Conservation (phyloP, 345 rosid species). For the Lepidium aucheri region DNA sequence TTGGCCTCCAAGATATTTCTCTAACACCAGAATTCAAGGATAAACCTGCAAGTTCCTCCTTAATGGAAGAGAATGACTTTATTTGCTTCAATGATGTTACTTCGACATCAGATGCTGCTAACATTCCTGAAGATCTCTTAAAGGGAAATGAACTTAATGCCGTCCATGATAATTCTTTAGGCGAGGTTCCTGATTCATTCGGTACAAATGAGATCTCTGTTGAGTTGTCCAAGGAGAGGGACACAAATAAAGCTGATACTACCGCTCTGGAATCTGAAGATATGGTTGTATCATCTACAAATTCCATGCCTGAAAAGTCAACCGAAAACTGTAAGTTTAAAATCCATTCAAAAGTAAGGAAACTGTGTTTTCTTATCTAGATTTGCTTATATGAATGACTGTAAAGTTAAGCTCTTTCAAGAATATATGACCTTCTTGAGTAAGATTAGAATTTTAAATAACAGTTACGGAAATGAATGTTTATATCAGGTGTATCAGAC, state of each 20-base stretch:
- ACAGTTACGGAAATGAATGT: not conserved
- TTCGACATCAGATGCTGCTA: conserved; percentile 4
- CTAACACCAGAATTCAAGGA: not conserved
- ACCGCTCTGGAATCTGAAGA: conserved; percentile 18
- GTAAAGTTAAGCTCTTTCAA: not conserved
- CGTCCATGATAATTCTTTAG: conserved; percentile 6
- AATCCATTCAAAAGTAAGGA: not conserved
- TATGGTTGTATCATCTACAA: conserved; percentile 11
- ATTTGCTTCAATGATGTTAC: not conserved
- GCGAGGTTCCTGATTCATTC: conserved; percentile 10
- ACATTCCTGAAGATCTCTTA: conserved; percentile 19
- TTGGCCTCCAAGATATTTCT: not conserved
- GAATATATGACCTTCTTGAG: not conserved
- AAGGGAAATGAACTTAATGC: conserved; percentile 18
- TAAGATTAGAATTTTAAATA: not conserved
- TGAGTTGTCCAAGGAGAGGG: conserved; percentile 22
- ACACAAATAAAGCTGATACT: conserved; percentile 11
- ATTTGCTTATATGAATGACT: not conserved
- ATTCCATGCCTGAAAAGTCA: conserved; percentile 30
- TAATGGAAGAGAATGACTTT: not conserved
- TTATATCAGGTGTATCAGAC: conserved; percentile 32
- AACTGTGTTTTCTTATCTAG: not conserved
- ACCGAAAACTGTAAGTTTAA: conserved; percentile 45
- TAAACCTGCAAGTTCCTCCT: not conserved
- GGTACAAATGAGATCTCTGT: conserved; percentile 22